These are phyloP conservation scores for Solanum pennellii DNA, from an alignment of 257 asterid species.

Conservation along the genomic window DNA sequence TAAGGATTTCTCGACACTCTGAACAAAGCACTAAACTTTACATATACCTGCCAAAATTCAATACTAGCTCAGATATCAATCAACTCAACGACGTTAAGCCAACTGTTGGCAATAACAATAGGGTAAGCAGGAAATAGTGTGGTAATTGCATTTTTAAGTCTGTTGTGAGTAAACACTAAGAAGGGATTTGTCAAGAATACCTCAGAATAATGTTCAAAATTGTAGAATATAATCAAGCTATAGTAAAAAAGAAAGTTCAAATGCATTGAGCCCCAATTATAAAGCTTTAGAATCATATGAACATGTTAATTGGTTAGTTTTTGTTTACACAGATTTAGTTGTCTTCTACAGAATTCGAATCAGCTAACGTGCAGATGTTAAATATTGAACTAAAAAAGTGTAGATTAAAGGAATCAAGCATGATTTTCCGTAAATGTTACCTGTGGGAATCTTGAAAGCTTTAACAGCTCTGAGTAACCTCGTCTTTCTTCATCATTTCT, in stretches of 20 bases:
- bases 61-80: background rate
- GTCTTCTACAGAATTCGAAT: background rate
- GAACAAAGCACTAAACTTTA: slow-evolving; percentile 69
- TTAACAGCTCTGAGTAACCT: slow-evolving; percentile 37
- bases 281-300: background rate
- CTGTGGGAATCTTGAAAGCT: slow-evolving; percentile 71
- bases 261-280: background rate
- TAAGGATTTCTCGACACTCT: slow-evolving; percentile 56
- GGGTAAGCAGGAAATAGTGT: background rate
- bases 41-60: slow-evolving; percentile 36
- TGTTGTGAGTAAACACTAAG: background rate
- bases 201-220: background rate
- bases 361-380: background rate
- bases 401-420: background rate
- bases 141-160: background rate
- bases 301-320: background rate
- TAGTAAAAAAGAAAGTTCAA: background rate
- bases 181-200: background rate
- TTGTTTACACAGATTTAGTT: background rate
- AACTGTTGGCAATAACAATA: background rate
- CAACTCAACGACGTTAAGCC: background rate
- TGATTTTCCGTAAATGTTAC: slow-evolving; percentile 13
- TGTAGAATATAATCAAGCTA: background rate
- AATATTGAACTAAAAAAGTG: background rate
- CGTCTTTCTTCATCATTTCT: slow-evolving; percentile 47